Evolutionary conservation across 1,139 yeast genomes (phyloP), one percentile per base, ranked within the genome.

Genomic region (Geotrichum klebahnii): DNA sequence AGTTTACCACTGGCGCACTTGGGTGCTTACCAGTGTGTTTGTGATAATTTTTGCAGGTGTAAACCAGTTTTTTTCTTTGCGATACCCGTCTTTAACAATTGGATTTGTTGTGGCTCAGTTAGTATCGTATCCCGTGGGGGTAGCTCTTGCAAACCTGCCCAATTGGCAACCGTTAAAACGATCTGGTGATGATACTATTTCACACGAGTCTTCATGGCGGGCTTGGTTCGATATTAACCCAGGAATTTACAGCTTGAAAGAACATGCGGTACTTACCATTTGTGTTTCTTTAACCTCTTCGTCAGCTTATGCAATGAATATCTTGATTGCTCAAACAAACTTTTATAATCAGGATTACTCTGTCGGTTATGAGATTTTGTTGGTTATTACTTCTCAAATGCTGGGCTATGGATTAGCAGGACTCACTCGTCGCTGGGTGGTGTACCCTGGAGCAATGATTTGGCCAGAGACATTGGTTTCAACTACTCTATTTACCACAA

Each of bases 241-340:
- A 1, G 79, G 80, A 44, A 59, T 75, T 10, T 78, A 77, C 65
- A 77, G 75, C 60, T 61, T 73, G 55, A 78, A 78, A 59, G 82
- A 78, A 60, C 12, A 67, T 76, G 62, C 79, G 77, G 61, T 55
- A 70, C 48, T 82, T 82, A 82, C 78, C 59, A 67, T 80, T 16
- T 62, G 77, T 47, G 71, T 78, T 53, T 74, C 78, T 10, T 70
- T 77, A 48, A 76, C 76, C 76, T 60, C 71, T 6, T 71, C 71
- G 47, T 72, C 74, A 5, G 71, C 73, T 5, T 68, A 78, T 55
- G 57, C 70, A 14, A 66, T 78, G 58, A 67, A 77, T 29, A 69
- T 79, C 33, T 71, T 72, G 48, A 80, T 78, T 52, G 74, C 80
- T 20, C 74, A 44, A 28, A 44, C 42, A 5, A 37, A 44, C 79